phyloP scores from a whole-genome alignment of 352 stramenopile genomes.

The Globisporangium carolinianum region DNA sequence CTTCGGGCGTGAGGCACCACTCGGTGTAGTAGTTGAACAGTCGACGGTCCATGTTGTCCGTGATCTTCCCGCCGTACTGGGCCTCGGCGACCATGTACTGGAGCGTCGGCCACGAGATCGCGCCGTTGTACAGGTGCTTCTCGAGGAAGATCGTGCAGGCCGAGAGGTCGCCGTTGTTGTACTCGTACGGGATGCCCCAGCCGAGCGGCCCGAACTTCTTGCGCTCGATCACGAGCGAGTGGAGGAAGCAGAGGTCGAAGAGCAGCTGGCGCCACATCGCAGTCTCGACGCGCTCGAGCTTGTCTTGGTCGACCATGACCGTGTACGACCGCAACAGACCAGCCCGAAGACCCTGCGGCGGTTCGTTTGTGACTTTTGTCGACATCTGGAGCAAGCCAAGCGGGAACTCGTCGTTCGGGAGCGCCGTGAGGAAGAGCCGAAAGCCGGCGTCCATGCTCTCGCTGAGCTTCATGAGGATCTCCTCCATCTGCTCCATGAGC shows the following conservation, averaged over 20 bases:
- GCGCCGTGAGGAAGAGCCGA: conserved; percentile 95
- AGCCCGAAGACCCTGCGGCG: conserved; percentile 92
- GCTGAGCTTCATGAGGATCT: conserved; percentile 94
- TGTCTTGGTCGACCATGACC: conserved; percentile 99
- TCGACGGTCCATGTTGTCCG: conserved; percentile 96
- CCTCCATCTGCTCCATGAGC: conserved; percentile 98
- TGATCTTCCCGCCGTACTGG: conserved; percentile 99
- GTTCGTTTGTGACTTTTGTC: conserved; percentile 98
- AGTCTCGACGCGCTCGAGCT: conserved; percentile 95
- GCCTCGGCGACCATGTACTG: conserved; percentile 99
- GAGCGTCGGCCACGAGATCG: conserved; percentile 97
- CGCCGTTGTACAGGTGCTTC: conserved; percentile 97
- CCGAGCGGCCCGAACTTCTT: conserved; percentile 98
- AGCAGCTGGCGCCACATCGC: conserved; percentile 95
- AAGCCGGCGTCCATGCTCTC: conserved; percentile 96
- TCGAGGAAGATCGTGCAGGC: conserved; percentile 98
- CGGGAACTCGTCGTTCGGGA: conserved; percentile 95
- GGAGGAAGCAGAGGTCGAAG: conserved; percentile 97
- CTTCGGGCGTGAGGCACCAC: conserved; percentile 92
- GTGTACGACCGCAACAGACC: conserved; percentile 95
- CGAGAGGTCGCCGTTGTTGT: conserved; percentile 97
- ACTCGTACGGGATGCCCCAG: conserved; percentile 99
- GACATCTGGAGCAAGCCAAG: conserved; percentile 98
- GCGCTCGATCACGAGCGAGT: conserved; percentile 97
- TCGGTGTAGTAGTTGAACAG: conserved; percentile 98